These are phyloP conservation scores for Cladophialophora psammophila DNA, from an alignment of 2,329 filamentous ascomycete genomes.

Conservation along the genomic window DNA sequence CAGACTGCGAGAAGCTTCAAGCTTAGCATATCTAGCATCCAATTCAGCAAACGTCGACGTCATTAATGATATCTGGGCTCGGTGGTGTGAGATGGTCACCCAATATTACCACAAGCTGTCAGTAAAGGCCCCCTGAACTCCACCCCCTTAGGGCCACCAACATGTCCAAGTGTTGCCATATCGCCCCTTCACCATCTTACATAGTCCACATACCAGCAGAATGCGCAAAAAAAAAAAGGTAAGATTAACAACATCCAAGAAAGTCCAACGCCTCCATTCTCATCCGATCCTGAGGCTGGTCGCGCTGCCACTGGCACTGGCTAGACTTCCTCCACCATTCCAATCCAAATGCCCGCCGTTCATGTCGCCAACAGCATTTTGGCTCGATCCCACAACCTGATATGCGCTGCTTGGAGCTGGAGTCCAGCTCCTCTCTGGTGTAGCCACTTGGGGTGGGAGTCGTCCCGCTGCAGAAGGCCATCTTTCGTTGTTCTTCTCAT, in stretches of 20 bases:
- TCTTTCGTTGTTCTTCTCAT: constrained; percentile 52
- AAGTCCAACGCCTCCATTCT: background rate
- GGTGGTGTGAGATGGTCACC: background rate
- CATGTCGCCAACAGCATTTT: constrained; percentile 15
- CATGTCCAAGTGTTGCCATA: background rate
- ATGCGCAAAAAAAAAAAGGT: background rate
- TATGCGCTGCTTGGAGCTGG: constrained; percentile 24
- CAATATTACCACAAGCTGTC: constrained; percentile 3
- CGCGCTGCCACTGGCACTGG: constrained; percentile 28
- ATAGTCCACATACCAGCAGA: constrained; percentile 1
- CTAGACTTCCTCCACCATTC: constrained; percentile 26
- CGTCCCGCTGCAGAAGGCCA: constrained; percentile 29
- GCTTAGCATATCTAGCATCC: background rate
- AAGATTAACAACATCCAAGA: constrained; percentile 6
- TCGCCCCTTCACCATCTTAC: background rate
- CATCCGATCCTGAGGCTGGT: constrained; percentile 35
- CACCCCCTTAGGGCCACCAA: background rate
- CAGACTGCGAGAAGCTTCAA: background rate
- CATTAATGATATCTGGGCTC: constrained; percentile 5
- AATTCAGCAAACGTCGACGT: background rate
- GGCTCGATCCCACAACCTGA: constrained; percentile 14
- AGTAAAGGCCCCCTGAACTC: background rate
- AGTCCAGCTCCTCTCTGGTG: constrained; percentile 25
- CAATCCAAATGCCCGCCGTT: constrained; percentile 17
- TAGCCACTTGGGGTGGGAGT: constrained; percentile 27